Evolutionary conservation across 768 basidiomycete species (phyloP).

Genomic region (Infundibulicybe gibba): DNA sequence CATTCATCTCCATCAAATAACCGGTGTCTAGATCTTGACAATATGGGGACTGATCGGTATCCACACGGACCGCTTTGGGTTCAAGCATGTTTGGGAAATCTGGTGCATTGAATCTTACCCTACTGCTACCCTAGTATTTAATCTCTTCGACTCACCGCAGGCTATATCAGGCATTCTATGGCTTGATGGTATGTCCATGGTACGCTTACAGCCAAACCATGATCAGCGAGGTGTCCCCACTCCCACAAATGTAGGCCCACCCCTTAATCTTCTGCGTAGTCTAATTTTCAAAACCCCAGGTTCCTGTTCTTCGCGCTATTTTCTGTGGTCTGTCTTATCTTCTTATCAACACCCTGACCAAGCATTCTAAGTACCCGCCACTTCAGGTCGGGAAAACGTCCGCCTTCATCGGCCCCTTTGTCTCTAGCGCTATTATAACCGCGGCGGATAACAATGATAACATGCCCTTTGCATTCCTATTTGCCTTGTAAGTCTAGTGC

Average conservation of each 20-base stretch:
- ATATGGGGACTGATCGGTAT: conserved; percentile 79
- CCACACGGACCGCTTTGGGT: conserved; percentile 69
- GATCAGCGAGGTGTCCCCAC: conserved; percentile 76
- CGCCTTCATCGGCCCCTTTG: conserved; percentile 73
- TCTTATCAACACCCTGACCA: neutral
- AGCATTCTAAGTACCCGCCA: neutral
- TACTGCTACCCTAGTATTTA: neutral
- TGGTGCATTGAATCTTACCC: conserved; percentile 37
- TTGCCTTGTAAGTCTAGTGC: conserved; percentile 49
- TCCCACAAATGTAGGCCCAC: conserved; percentile 56
- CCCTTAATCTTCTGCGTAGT: conserved; percentile 40
- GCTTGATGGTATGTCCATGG: conserved; percentile 55
- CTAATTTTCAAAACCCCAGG: conserved; percentile 37
- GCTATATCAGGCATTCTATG: conserved; percentile 69
- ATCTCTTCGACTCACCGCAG: conserved; percentile 28
- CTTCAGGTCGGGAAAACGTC: conserved; percentile 70
- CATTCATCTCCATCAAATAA: too few species aligned
- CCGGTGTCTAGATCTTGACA: conserved; percentile 45
- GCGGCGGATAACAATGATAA: conserved; percentile 66
- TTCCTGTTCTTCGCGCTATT: conserved; percentile 76
- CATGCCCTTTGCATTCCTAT: conserved; percentile 74
- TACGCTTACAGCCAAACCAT: conserved; percentile 74
- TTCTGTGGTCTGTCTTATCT: conserved; percentile 46
- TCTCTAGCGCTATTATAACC: conserved; percentile 72
- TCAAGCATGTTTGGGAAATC: conserved; percentile 82